Base-by-base conservation (phyloP, 2,329 filamentous ascomycete species). In the Phialophora chinensis region DNA sequence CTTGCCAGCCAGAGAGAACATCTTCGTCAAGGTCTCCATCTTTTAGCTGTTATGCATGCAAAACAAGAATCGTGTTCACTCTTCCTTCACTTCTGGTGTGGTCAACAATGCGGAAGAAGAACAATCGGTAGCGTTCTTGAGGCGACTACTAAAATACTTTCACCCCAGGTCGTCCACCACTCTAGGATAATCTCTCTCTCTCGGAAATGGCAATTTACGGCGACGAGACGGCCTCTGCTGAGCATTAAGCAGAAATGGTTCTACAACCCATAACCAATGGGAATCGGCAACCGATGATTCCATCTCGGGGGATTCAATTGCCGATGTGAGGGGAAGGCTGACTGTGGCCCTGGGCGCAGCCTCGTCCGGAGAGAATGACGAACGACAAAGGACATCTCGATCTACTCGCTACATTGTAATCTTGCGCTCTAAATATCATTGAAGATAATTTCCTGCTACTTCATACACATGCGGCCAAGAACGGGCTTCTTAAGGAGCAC, bases 1-100 rank as follows among this genome's bases (percentile, higher is more conserved):
- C 67, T 78, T 77, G 38, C 80, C 79, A 7, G 66, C 66, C 10
- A 74, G 63, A n/a, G 72, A 73, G 66, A 75, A 75, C 63, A 73
- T 54, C 33, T 67, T 64, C n/a, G 42, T 38, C 25, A 68, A 54
- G 35, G 60, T 33, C 20, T 63, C 62, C 68, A 70, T 70, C 23
- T 27, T 5, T 23, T 54, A 2, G 14, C 11, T 12, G 59, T 1
- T 52, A 11, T 62, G 27, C 33, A 25, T 25, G 23, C 23, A 2
- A 35, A 35, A n/a, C 10, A 25, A 52, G n/a, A 5, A 25, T 17
- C 31, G 4, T 23, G 12, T 23, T 31, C 12, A 23, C 25, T 17
- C 4, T 25, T 8, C 17, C 31, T 50, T 20, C 31, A 11, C 7
- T 61, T 33, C 47, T 8, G 11, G 23, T 42, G 14, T 42, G 35